Evolutionary conservation across 176 grass and related monocot genomes (phyloP).

Genomic region (Cymbopogon citratus): DNA sequence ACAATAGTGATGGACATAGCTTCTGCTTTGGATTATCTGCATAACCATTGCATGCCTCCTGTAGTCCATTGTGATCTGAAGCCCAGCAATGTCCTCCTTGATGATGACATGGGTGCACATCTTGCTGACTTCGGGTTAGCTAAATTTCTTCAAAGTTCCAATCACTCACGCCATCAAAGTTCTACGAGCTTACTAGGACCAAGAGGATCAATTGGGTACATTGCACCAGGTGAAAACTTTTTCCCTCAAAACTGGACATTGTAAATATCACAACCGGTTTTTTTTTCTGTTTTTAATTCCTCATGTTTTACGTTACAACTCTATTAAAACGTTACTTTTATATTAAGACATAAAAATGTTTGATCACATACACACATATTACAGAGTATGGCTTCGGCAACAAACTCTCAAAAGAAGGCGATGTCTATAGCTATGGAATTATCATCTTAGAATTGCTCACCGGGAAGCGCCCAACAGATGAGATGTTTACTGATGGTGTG

Average conservation of each 20-base stretch:
- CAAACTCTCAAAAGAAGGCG: not conserved
- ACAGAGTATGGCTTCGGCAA: not conserved
- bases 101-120: no score
- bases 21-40: no score
- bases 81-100: constrained; percentile 7
- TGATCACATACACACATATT: no score
- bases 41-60: no score
- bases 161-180: not conserved
- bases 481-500: not conserved
- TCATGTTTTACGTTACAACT: no score
- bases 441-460: not conserved
- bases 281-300: no score
- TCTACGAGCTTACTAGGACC: not conserved
- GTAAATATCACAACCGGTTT: no score
- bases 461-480: not conserved
- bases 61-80: no score
- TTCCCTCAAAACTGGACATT: no score
- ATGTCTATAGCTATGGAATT: not conserved
- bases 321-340: not conserved
- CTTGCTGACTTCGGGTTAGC: no score
- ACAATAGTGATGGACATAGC: no score
- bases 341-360: not conserved
- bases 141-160: not conserved
- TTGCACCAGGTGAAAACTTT: constrained; percentile 14
- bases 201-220: constrained; percentile 7